Evolutionary conservation across 78 protist genomes (phyloP).

Genomic region (Dictyostelium firmibasis): DNA sequence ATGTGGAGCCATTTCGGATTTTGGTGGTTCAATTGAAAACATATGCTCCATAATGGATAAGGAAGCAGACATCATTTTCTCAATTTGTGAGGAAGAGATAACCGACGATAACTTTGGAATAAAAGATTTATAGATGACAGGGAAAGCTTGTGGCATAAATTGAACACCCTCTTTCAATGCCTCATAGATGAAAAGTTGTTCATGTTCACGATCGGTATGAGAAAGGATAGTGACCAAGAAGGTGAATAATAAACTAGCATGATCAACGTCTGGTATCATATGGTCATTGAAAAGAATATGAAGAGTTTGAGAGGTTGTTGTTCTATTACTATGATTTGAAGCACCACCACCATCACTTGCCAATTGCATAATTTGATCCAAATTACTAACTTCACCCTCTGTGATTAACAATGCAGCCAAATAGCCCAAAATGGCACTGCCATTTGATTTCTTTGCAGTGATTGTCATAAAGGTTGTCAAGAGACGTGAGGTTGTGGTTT

Average conservation of each 20-base stretch:
- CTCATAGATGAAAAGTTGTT: slow-evolving; percentile 71
- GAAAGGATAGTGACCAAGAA: slow-evolving; percentile 48
- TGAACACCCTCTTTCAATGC: slow-evolving; percentile 71
- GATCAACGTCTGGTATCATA: slow-evolving; percentile 61
- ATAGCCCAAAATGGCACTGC: slow-evolving; percentile 19
- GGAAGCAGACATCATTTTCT: slow-evolving; percentile 63
- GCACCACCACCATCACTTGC: neutral
- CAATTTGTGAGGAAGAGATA: slow-evolving; percentile 60
- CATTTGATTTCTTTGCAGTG: slow-evolving; percentile 33
- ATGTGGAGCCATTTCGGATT: neutral
- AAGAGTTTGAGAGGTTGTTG: neutral
- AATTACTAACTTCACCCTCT: slow-evolving; percentile 36
- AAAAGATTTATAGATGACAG: slow-evolving; percentile 59
- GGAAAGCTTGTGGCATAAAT: slow-evolving; percentile 74
- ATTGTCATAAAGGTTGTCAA: slow-evolving; percentile 40
- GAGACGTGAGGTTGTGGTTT: slow-evolving; percentile 37
- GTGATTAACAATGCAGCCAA: slow-evolving; percentile 51
- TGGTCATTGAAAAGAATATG: slow-evolving; percentile 44
- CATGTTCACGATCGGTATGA: slow-evolving; percentile 72
- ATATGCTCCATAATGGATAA: slow-evolving; percentile 50
- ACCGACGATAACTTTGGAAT: slow-evolving; percentile 52
- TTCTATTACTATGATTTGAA: neutral
- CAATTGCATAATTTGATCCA: slow-evolving; percentile 34
- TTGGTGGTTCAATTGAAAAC: slow-evolving; percentile 50
- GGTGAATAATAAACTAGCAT: slow-evolving; percentile 31